A percentile compares a stretch with the other conserved stretches of the same genome.
These are phyloP conservation scores for Colletotrichum acutatum DNA, from an alignment of 2,329 filamentous ascomycete genomes.

Conservation along the genomic window DNA sequence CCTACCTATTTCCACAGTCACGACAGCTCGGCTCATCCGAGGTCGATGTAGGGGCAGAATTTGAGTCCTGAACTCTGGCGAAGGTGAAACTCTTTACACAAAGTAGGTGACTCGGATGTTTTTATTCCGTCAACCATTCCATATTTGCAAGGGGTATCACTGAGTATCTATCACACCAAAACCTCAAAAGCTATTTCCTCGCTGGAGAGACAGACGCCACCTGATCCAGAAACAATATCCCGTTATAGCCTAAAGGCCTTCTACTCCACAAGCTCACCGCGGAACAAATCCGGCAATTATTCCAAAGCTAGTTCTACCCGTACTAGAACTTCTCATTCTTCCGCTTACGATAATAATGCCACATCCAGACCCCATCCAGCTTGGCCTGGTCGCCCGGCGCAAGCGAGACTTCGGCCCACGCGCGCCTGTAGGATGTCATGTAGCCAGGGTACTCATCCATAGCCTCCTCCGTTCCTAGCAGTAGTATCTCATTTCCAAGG, in stretches of 20 bases:
- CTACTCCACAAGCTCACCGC: background rate
- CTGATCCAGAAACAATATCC: background rate
- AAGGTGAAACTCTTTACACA: too few relatives aligned
- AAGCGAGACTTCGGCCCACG: background rate
- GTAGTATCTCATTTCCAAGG: background rate
- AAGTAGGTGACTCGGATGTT: too few relatives aligned
- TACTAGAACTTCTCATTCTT: background rate
- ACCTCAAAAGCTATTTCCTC: too few relatives aligned
- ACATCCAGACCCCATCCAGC: background rate
- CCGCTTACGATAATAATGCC: background rate
- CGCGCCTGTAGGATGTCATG: background rate
- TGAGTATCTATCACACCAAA: too few relatives aligned
- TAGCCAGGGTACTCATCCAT: background rate
- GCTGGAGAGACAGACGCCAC: too few relatives aligned
- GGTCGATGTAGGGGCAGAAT: too few relatives aligned
- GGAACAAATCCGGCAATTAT: background rate
- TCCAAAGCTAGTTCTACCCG: background rate
- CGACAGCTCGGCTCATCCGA: too few relatives aligned
- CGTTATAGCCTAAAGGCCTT: background rate
- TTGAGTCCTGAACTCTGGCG: too few relatives aligned
- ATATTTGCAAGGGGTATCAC: too few relatives aligned
- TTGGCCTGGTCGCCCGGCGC: background rate
- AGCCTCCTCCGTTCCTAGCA: background rate
- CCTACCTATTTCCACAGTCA: too few relatives aligned
- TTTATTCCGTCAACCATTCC: too few relatives aligned